Conservation (phyloP, 805 yeast species). For the Candida anglica region DNA sequence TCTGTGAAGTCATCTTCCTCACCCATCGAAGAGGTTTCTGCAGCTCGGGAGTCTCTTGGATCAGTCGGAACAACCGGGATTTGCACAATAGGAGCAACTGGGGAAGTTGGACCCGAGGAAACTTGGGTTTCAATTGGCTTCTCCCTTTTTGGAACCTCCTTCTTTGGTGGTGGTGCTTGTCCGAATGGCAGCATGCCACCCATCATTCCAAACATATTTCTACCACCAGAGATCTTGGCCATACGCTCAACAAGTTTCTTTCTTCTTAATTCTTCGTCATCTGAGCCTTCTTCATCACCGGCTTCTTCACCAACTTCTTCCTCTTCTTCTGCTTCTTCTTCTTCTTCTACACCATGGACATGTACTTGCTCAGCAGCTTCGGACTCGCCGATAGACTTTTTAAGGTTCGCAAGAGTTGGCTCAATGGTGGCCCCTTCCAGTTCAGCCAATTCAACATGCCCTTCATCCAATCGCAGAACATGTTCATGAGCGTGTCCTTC, state of each 20-base stretch:
- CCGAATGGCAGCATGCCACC: constrained; percentile 46
- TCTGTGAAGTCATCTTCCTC: constrained; percentile 21
- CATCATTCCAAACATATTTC: constrained; percentile 75
- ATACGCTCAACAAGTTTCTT: constrained; percentile 81
- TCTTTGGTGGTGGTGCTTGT: constrained; percentile 8
- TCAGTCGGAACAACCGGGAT: too few species aligned
- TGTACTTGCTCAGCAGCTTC: constrained; percentile 7
- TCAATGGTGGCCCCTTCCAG: constrained; percentile 11
- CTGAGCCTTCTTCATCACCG: constrained; percentile 58
- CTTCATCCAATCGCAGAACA: too few species aligned
- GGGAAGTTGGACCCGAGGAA: too few species aligned
- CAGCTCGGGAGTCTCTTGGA: too few species aligned
- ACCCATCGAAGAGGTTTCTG: constrained; percentile 13
- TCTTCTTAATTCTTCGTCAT: constrained; percentile 72
- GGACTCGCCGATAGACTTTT: constrained; percentile 3
- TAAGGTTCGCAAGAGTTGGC: constrained; percentile 8
- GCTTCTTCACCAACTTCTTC: constrained; percentile 46
- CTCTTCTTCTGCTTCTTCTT: constrained; percentile 13
- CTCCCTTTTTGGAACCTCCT: constrained; percentile 20
- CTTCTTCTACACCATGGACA: constrained; percentile 3
- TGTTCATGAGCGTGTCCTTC: too few species aligned
- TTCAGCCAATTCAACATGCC: constrained; percentile 7
- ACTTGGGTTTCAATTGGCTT: too few species aligned
- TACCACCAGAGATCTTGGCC: constrained; percentile 93
- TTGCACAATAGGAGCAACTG: too few species aligned